These are phyloP conservation scores for Aspergillus melleus DNA, from an alignment of 2,329 filamentous ascomycete species.

Conservation along the genomic window DNA sequence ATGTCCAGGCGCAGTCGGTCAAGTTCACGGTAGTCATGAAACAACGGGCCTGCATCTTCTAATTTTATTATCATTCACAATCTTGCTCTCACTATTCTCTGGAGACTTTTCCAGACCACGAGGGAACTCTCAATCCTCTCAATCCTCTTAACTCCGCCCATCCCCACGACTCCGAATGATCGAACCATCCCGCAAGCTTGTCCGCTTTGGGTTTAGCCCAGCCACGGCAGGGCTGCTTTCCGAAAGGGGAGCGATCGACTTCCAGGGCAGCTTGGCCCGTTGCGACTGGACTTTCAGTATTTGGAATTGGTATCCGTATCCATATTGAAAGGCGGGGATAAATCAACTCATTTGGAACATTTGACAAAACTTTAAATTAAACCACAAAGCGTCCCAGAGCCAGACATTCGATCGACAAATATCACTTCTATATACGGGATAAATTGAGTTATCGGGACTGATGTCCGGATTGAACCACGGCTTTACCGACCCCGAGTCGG, in stretches of 20 bases:
- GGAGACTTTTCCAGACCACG: no score
- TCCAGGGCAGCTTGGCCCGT: neutral
- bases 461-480: conserved; percentile 1
- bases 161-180: neutral
- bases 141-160: neutral
- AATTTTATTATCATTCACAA: neutral
- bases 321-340: neutral
- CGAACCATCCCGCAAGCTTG: neutral
- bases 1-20: conserved; percentile 24
- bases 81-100: neutral
- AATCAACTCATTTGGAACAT: neutral
- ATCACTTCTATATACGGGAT: conserved; percentile 8
- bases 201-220: neutral
- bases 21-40: neutral
- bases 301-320: neutral
- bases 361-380: neutral
- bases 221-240: conserved; percentile 13
- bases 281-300: neutral
- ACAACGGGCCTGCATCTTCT: neutral
- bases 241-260: conserved; percentile 2
- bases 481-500: conserved; percentile 4
- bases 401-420: conserved; percentile 3
- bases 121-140: no score
- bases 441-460: neutral
- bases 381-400: neutral